Conservation (phyloP, 768 basidiomycete species). For the Suillus subalutaceus region DNA sequence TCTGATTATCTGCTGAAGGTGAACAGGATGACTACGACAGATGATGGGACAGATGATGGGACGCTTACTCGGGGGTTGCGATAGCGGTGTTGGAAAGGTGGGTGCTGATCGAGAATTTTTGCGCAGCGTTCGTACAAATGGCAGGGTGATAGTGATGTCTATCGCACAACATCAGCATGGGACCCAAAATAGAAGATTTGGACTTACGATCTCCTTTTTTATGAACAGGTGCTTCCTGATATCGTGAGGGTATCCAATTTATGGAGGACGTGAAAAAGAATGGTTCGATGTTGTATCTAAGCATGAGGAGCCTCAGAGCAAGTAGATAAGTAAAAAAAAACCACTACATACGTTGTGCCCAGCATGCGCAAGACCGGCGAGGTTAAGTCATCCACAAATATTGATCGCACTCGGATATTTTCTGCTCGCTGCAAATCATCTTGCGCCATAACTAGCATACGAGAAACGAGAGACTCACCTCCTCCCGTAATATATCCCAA, state of each 20-base stretch:
- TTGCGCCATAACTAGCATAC: not conserved
- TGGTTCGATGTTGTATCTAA: slow-evolving; percentile 57
- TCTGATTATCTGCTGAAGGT: slow-evolving; percentile 22
- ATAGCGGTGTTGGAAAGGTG: not conserved
- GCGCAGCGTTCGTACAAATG: slow-evolving; percentile 49
- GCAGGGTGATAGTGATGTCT: slow-evolving; percentile 61
- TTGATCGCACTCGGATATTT: slow-evolving; percentile 45
- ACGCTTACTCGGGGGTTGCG: not conserved
- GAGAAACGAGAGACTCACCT: slow-evolving; percentile 35
- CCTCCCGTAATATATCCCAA: slow-evolving; percentile 35
- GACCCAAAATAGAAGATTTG: slow-evolving; percentile 1
- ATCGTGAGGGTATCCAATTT: slow-evolving; percentile 71
- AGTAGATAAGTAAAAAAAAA: not conserved
- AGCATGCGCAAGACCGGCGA: slow-evolving; percentile 57
- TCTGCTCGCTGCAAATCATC: slow-evolving; percentile 35
- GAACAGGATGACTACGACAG: slow-evolving; percentile 8
- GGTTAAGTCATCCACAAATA: slow-evolving; percentile 55
- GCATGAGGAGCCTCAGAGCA: not conserved
- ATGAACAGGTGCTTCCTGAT: slow-evolving; percentile 48
- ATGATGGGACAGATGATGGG: slow-evolving; percentile 6
- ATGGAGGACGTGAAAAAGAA: slow-evolving; percentile 67
- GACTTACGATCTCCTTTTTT: slow-evolving; percentile 55
- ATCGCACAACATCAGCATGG: slow-evolving; percentile 5
- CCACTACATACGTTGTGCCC: slow-evolving; percentile 48
- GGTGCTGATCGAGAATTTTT: slow-evolving; percentile 18